Percentiles rank a stretch among this genome's conserved stretches.
Conservation (phyloP, 2,329 filamentous ascomycete genomes). For the Aciculosporium take region DNA sequence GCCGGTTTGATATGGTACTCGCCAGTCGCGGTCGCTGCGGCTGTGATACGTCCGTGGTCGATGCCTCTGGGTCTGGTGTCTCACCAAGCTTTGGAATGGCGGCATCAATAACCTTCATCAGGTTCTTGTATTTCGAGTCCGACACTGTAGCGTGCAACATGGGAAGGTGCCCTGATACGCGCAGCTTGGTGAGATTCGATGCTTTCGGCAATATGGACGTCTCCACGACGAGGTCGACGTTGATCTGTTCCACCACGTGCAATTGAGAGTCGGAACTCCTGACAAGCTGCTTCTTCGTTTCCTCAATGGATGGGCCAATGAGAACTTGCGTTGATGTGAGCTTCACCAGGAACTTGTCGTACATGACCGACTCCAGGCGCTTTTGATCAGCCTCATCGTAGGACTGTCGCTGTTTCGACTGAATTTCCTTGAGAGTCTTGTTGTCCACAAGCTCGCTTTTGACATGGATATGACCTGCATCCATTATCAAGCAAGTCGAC, state of each 20-base stretch:
- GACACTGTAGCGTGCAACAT: slow-evolving; percentile 85
- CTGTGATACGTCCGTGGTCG: slow-evolving; percentile 13
- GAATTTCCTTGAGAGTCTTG: slow-evolving; percentile 75
- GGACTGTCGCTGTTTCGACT: slow-evolving; percentile 74
- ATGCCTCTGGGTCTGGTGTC: slow-evolving; percentile 14
- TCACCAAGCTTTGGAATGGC: slow-evolving; percentile 71
- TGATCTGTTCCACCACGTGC: slow-evolving; percentile 92
- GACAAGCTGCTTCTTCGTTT: slow-evolving; percentile 69
- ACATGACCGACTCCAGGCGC: slow-evolving; percentile 83
- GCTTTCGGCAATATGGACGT: slow-evolving; percentile 94
- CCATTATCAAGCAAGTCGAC: slow-evolving; percentile 81
- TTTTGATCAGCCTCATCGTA: slow-evolving; percentile 85
- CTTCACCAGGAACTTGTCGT: slow-evolving; percentile 90
- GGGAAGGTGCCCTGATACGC: slow-evolving; percentile 81
- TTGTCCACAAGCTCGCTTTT: slow-evolving; percentile 89
- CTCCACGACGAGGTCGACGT: slow-evolving; percentile 92
- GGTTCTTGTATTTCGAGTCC: slow-evolving; percentile 88
- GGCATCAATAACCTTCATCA: slow-evolving; percentile 94
- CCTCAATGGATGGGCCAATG: slow-evolving; percentile 84
- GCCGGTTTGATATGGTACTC: slow-evolving; percentile 32
- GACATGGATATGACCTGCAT: slow-evolving; percentile 90
- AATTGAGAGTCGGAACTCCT: slow-evolving; percentile 55
- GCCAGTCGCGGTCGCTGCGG: slow-evolving; percentile 27
- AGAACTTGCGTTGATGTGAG: slow-evolving; percentile 89
- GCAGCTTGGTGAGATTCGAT: slow-evolving; percentile 80